Percentiles rank a stretch among this genome's conserved stretches.
phyloP scores from a whole-genome alignment of 495 filamentous ascomycete genomes.

The Neurospora sp. region DNA sequence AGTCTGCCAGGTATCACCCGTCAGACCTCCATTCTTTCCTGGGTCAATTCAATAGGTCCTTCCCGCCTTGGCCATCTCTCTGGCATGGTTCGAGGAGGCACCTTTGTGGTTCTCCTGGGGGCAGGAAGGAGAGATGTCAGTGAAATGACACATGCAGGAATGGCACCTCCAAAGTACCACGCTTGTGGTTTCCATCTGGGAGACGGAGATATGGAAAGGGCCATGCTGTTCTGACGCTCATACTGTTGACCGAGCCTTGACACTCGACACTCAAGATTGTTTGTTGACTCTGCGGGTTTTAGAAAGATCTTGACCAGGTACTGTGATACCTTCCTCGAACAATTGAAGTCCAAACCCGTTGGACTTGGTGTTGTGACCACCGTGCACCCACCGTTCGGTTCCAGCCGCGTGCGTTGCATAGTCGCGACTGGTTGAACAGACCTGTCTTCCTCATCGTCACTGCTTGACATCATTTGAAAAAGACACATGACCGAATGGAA shows the following conservation, averaged over 20 bases:
- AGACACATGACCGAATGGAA: not conserved
- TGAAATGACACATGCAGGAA: not conserved
- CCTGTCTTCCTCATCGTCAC: not conserved
- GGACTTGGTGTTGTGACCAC: not conserved
- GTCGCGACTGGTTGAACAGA: not conserved
- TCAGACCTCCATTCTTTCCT: not conserved
- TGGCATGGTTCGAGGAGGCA: not conserved
- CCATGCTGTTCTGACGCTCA: not conserved
- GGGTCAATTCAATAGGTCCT: not conserved
- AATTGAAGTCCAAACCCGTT: not conserved
- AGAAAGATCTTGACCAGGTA: not conserved
- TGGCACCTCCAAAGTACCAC: not conserved
- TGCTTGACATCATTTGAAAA: not conserved
- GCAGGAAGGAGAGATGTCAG: not conserved
- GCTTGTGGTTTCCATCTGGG: not conserved
- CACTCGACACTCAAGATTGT: not conserved
- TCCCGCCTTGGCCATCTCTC: not conserved
- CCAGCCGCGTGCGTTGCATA: not conserved
- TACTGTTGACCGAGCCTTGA: not conserved
- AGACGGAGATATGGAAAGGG: not conserved
- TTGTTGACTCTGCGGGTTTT: not conserved
- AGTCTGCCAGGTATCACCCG: not conserved
- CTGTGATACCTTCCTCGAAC: not conserved
- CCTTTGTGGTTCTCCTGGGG: not conserved
- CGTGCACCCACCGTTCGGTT: not conserved